phyloP scores from a whole-genome alignment of 1,139 yeast genomes.

The Blastobotrys malaysiensis region DNA sequence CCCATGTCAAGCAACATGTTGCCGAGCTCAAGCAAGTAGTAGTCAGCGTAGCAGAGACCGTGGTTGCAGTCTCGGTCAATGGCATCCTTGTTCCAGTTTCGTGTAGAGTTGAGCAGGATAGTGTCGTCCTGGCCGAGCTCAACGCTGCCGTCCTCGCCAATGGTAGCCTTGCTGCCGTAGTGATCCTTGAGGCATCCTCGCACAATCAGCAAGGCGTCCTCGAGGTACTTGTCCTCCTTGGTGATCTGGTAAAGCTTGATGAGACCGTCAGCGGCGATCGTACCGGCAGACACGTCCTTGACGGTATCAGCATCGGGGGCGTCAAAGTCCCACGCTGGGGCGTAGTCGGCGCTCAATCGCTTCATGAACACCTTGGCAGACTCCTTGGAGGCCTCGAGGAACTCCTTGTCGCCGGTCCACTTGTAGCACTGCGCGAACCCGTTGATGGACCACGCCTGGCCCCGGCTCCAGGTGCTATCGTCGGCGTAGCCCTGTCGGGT shows the following conservation, averaged over 20 bases:
- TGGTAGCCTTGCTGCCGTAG: not conserved
- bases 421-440: conserved; percentile 29
- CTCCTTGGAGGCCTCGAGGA: conserved; percentile 28
- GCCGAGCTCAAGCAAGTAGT: conserved; percentile 29
- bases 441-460: conserved; percentile 22
- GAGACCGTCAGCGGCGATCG: conserved; percentile 28
- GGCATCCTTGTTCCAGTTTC: conserved; percentile 26
- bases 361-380: conserved; percentile 25
- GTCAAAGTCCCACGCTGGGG: conserved; percentile 33
- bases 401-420: conserved; percentile 26
- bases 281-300: conserved; percentile 30
- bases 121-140: conserved; percentile 18
- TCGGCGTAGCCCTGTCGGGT: conserved; percentile 33
- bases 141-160: not conserved
- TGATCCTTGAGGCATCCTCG: not conserved
- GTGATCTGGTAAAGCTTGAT: conserved; percentile 9
- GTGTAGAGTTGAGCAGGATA: conserved; percentile 26
- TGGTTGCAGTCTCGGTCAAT: conserved; percentile 19
- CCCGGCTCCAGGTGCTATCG: conserved; percentile 31
- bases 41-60: conserved; percentile 32
- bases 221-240: not conserved
- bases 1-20: conserved; percentile 28
- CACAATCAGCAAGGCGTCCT: not conserved
- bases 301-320: conserved; percentile 25
- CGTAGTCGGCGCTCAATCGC: conserved; percentile 27